Percentiles rank a stretch among this genome's conserved stretches.
Conservation (phyloP, 2,329 filamentous ascomycete genomes). For the Sporothrix humicola region DNA sequence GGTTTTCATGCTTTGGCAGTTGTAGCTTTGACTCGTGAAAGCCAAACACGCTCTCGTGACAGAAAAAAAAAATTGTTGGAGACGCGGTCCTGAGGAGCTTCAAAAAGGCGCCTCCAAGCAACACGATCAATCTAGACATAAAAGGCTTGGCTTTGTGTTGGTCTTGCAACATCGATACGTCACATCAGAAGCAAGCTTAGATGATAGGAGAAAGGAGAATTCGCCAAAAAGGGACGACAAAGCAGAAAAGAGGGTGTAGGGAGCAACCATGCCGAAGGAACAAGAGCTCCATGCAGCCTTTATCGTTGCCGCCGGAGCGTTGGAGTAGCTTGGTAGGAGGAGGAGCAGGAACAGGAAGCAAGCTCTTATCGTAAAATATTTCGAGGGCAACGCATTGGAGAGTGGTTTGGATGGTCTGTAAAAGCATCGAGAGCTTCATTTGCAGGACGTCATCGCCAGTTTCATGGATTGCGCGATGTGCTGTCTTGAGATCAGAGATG, state of each 20-base stretch:
- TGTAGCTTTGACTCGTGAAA: conserved; percentile 10
- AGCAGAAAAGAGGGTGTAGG: neutral
- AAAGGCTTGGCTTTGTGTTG: neutral
- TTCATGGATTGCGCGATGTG: too few relatives aligned
- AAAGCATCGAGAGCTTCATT: neutral
- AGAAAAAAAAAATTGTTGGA: neutral
- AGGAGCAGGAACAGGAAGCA: neutral
- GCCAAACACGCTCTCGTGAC: conserved; percentile 13
- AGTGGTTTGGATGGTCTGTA: neutral
- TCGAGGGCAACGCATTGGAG: neutral
- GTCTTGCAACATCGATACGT: conserved; percentile 22
- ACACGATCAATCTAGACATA: neutral
- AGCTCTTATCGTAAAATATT: neutral
- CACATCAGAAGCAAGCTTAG: conserved; percentile 5
- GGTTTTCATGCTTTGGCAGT: neutral
- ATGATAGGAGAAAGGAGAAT: neutral
- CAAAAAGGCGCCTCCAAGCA: neutral
- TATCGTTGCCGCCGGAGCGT: neutral
- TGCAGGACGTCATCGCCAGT: neutral
- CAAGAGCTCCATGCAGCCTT: neutral
- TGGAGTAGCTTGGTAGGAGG: neutral
- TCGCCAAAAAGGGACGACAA: neutral
- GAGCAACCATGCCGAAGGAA: conserved; percentile 9
- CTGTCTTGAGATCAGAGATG: too few relatives aligned
- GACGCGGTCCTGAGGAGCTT: neutral